Conservation (phyloP, 2,329 filamentous ascomycete species). For the Aspergillus sp. region DNA sequence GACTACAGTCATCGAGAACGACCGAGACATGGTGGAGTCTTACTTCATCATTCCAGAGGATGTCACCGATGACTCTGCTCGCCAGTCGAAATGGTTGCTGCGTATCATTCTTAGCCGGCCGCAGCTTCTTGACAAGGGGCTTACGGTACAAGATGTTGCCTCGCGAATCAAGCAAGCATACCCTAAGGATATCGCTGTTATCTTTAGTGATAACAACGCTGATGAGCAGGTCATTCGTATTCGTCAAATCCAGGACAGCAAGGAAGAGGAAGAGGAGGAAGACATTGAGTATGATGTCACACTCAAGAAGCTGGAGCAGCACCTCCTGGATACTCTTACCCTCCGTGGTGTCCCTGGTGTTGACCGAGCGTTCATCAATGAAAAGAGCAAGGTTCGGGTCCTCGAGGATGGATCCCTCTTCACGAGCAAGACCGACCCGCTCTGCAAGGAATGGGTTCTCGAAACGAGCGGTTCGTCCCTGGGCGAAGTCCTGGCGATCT, state of each 20-base stretch:
- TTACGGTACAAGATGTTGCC: conserved; percentile 87
- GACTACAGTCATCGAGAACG: conserved; percentile 74
- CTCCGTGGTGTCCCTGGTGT: conserved; percentile 85
- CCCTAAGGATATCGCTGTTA: conserved; percentile 73
- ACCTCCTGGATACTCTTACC: conserved; percentile 83
- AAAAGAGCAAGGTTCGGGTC: conserved; percentile 61
- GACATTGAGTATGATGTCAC: conserved; percentile 81
- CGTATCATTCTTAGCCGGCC: conserved; percentile 89
- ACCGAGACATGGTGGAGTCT: conserved; percentile 89
- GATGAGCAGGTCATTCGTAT: conserved; percentile 92
- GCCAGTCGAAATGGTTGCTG: conserved; percentile 88
- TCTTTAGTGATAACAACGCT: conserved; percentile 97
- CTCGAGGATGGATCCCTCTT: conserved; percentile 63
- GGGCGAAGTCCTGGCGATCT: conserved; percentile 71
- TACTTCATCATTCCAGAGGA: conserved; percentile 94
- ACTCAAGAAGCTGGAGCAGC: conserved; percentile 82
- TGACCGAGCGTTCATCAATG: conserved; percentile 86
- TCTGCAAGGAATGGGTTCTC: conserved; percentile 88
- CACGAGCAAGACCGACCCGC: conserved; percentile 62
- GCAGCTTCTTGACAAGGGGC: conserved; percentile 83
- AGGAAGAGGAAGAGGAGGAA: conserved; percentile 65
- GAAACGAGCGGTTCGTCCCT: conserved; percentile 89
- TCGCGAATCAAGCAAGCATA: conserved; percentile 84
- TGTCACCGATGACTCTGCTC: conserved; percentile 52
- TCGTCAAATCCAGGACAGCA: conserved; percentile 63